phyloP scores from a whole-genome alignment of 2,329 filamentous ascomycete species.

The Penicillium polonicum region DNA sequence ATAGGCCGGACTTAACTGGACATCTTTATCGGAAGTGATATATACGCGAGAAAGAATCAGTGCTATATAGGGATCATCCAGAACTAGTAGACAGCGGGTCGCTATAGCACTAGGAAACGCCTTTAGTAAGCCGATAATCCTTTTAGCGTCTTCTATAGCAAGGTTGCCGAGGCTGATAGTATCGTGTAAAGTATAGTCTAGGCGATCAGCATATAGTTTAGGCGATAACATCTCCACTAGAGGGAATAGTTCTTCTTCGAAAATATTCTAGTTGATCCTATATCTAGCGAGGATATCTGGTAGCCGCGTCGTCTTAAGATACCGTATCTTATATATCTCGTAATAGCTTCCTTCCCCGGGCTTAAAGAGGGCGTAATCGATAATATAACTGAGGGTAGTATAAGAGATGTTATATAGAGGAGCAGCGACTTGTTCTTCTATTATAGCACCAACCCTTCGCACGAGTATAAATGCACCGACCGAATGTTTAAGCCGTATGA shows the following conservation, averaged over 20 bases:
- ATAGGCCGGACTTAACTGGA: slow-evolving; percentile 42
- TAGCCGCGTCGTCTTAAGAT: slow-evolving; percentile 34
- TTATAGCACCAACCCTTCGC: slow-evolving; percentile 34
- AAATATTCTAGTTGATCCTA: slow-evolving; percentile 30
- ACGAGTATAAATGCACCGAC: slow-evolving; percentile 43
- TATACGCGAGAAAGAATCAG: slow-evolving; percentile 37
- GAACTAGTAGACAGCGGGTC: slow-evolving; percentile 32
- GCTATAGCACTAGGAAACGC: slow-evolving; percentile 31
- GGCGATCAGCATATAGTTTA: slow-evolving; percentile 42
- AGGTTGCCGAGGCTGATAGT: slow-evolving; percentile 35
- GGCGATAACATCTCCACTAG: slow-evolving; percentile 41
- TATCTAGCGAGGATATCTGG: slow-evolving; percentile 36
- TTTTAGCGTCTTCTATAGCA: slow-evolving; percentile 28
- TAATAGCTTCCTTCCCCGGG: slow-evolving; percentile 42
- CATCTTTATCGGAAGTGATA: slow-evolving; percentile 34
- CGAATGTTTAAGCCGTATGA: slow-evolving; percentile 44
- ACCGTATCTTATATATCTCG: slow-evolving; percentile 43
- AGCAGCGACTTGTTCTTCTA: slow-evolving; percentile 42
- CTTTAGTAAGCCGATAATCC: slow-evolving; percentile 28
- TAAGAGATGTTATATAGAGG: slow-evolving; percentile 44
- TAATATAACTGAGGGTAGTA: slow-evolving; percentile 43
- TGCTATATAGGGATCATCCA: slow-evolving; percentile 31
- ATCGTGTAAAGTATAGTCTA: slow-evolving; percentile 44
- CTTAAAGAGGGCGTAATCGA: slow-evolving; percentile 40
- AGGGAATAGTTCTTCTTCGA: slow-evolving; percentile 42